Base-by-base conservation (phyloP, 768 basidiomycete genomes). In the Mycena albidolilacea region DNA sequence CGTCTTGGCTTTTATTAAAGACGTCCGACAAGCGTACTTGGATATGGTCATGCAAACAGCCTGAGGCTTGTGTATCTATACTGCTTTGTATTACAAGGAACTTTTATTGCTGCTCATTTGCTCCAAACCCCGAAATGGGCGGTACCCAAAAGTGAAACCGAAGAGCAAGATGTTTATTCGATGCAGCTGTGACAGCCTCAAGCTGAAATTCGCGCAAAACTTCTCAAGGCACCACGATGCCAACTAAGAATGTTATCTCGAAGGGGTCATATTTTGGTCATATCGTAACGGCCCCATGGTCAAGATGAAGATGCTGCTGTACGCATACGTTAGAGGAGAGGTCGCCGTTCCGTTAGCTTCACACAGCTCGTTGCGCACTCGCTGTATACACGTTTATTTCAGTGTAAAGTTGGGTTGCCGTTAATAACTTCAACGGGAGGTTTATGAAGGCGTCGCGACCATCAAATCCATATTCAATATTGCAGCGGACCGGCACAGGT, bases 1-100 rank as follows among this genome's bases (percentile, higher is more conserved):
- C 65, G 83, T 97, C 3, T 93, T 90, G 75, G 81, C 77, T 1
- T 97, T 97, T 79, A 90, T 97, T 65, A 90, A 88, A 67, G 82
- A 86, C 63, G 88, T 92, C 41, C 87, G 93, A n/a, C 78, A 79
- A 62, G 91, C 87, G 17, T 94, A 90, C 78, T 80, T 81, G 43
- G 78, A 79, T 50, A 73, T 85, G 54, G 70, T 77, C 17, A 54
- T 37, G 54, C n/a, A 69, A 38, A 46, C 39, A 7, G 30, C 57
- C 10, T 55, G 30, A 46, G 63, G 35, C 39, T 10, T 10, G 43
- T 39, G 41, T 72, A 54, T 62, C 58, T 54, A 64, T 70, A 11
- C 17, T 50, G 14, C 41, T 54, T 44, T 57, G 39, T 23, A n/a
- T 46, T 30, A 12, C 9, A 11, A 14, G 35, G 58, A 15, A 6